Conservation (phyloP, 2,329 filamentous ascomycete genomes). For the Chalaropsis ovoidea region DNA sequence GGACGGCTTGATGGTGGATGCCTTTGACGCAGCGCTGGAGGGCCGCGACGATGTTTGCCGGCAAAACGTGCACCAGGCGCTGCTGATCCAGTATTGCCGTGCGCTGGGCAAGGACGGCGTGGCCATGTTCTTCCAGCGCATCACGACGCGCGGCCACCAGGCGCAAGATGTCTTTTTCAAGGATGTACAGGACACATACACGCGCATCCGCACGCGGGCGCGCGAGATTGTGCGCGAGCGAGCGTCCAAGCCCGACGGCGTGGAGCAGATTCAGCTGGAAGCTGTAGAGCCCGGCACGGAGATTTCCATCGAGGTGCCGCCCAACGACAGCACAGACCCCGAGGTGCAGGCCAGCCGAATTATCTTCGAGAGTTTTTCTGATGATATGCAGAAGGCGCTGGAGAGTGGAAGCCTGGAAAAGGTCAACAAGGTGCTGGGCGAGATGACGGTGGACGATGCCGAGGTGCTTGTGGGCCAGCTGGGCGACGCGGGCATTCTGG, state of each 20-base stretch:
- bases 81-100: conserved; percentile 89
- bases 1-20: conserved; percentile 80
- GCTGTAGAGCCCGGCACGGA: conserved; percentile 87
- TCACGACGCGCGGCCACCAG: conserved; percentile 80
- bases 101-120: conserved; percentile 82
- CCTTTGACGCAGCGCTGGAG: conserved; percentile 78
- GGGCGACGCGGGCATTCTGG: conserved; percentile 77
- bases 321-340: conserved; percentile 55
- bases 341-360: conserved; percentile 54
- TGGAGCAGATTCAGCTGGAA: conserved; percentile 96
- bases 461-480: conserved; percentile 75
- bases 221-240: conserved; percentile 55
- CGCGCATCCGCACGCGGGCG: conserved; percentile 66
- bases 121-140: conserved; percentile 87
- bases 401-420: conserved; percentile 76
- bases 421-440: conserved; percentile 53
- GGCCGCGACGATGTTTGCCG: conserved; percentile 64
- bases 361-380: conserved; percentile 75
- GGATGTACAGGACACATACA: conserved; percentile 83
- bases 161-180: conserved; percentile 85
- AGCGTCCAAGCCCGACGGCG: conserved; percentile 47
- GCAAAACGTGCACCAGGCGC: conserved; percentile 85
- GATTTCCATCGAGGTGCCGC: conserved; percentile 78
- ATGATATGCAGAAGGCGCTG: conserved; percentile 70
- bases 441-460: conserved; percentile 80